These are phyloP conservation scores for Globisporangium polare DNA, from an alignment of 352 stramenopile species.

Conservation along the genomic window DNA sequence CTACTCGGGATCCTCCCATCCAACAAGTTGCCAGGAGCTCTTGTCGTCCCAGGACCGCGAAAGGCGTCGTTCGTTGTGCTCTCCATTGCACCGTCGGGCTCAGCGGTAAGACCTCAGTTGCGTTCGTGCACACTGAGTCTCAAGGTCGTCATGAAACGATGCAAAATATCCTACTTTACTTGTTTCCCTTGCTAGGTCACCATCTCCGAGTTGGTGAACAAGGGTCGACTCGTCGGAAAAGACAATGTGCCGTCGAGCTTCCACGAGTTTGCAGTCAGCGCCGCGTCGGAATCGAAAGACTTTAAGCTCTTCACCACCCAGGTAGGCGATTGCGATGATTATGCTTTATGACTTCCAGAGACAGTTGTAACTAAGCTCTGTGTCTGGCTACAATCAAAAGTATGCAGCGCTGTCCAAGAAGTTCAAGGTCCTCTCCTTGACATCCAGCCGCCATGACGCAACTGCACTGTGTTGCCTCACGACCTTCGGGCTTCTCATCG, in stretches of 20 bases:
- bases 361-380: too few species aligned
- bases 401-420: constrained; percentile 33
- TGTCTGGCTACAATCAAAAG: background rate
- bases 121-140: background rate
- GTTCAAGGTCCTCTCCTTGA: constrained; percentile 47
- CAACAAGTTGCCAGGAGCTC: constrained; percentile 43
- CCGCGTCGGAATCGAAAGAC: constrained; percentile 48
- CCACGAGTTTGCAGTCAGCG: constrained; percentile 43
- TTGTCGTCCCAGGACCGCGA: constrained; percentile 36
- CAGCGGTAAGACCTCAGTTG: constrained; percentile 17
- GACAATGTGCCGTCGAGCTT: constrained; percentile 57
- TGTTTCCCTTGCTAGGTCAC: constrained; percentile 20
- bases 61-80: constrained; percentile 44
- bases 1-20: constrained; percentile 42
- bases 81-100: constrained; percentile 38
- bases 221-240: constrained; percentile 39
- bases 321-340: constrained; percentile 15
- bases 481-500: constrained; percentile 46
- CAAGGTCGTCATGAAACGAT: background rate
- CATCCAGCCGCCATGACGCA: constrained; percentile 26
- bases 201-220: constrained; percentile 58
- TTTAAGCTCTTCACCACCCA: constrained; percentile 27
- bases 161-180: background rate
- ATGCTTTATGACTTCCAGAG: too few species aligned
- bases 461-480: constrained; percentile 52